A percentile compares a stretch with the other conserved stretches of the same genome.
These are phyloP conservation scores for Hygrocybe coccinea DNA, from an alignment of 768 basidiomycete species.

Conservation along the genomic window DNA sequence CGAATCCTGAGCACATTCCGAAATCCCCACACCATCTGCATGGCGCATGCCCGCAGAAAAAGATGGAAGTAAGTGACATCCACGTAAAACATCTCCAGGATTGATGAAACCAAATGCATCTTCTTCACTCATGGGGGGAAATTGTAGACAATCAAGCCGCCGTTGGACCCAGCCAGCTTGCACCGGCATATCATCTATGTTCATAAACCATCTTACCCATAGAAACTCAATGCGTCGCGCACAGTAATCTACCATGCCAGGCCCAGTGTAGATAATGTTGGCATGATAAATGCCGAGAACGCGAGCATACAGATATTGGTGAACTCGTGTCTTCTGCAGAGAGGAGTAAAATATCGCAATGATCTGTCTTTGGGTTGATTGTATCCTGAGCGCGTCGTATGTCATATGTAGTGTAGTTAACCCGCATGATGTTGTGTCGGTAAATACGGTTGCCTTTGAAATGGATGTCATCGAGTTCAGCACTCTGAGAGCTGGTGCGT, in stretches of 20 bases:
- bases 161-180: neutral
- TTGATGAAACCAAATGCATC: conserved; percentile 35
- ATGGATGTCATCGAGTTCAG: conserved; percentile 2
- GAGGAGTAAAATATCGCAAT: conserved; percentile 22
- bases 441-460: conserved; percentile 18
- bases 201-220: conserved; percentile 32
- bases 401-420: conserved; percentile 33
- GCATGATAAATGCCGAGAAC: conserved; percentile 28
- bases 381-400: conserved; percentile 21
- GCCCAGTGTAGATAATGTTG: conserved; percentile 13
- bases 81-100: conserved; percentile 27
- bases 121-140: conserved; percentile 13
- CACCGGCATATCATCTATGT: conserved; percentile 6
- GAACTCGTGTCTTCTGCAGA: conserved; percentile 2
- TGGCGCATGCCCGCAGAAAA: conserved; percentile 21
- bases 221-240: conserved; percentile 24
- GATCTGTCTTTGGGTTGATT: conserved; percentile 12
- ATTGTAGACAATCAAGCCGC: conserved; percentile 18
- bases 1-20: neutral
- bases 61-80: conserved; percentile 30
- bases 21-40: neutral
- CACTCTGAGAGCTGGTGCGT: neutral
- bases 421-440: conserved; percentile 13
- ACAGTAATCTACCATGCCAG: neutral
- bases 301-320: conserved; percentile 27